A percentile compares a stretch with the other conserved stretches of the same genome.
These are phyloP conservation scores for Termitomyces titanicus DNA, from an alignment of 768 basidiomycete genomes.

Conservation along the genomic window DNA sequence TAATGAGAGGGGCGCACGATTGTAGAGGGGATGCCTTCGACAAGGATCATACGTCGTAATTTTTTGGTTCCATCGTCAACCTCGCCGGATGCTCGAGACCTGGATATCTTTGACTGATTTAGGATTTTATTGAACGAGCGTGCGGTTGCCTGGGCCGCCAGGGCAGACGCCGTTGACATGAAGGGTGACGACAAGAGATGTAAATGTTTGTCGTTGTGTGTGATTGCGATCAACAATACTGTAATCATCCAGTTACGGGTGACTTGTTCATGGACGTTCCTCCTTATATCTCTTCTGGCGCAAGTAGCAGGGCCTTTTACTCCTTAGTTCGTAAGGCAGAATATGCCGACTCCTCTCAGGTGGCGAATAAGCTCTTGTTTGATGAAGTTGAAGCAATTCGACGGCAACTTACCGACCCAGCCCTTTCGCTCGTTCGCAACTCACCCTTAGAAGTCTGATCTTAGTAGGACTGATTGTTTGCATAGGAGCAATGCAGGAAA, in stretches of 20 bases:
- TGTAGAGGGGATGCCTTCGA: slow-evolving; percentile 83
- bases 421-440: slow-evolving; percentile 51
- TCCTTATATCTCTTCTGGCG: slow-evolving; percentile 76
- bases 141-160: slow-evolving; percentile 36
- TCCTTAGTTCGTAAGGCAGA: slow-evolving; percentile 72
- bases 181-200: background rate
- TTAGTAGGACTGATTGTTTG: slow-evolving; percentile 13
- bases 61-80: slow-evolving; percentile 81
- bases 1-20: slow-evolving; percentile 43
- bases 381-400: slow-evolving; percentile 57
- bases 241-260: no score
- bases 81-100: slow-evolving; percentile 58
- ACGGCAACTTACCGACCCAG: slow-evolving; percentile 45
- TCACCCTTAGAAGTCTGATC: slow-evolving; percentile 1
- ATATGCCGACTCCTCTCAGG: slow-evolving; percentile 48
- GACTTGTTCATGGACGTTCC: slow-evolving; percentile 60
- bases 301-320: slow-evolving; percentile 73
- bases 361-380: slow-evolving; percentile 58
- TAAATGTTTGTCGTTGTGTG: slow-evolving; percentile 10
- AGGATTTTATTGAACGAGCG: slow-evolving; percentile 83
- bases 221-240: background rate
- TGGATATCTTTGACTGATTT: slow-evolving; percentile 63
- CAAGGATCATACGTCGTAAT: slow-evolving; percentile 81
- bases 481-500: slow-evolving; percentile 64
- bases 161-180: slow-evolving; percentile 8